phyloP scores from a whole-genome alignment of 2,329 filamentous ascomycete genomes.

The Sphaerostilbella broomeana region DNA sequence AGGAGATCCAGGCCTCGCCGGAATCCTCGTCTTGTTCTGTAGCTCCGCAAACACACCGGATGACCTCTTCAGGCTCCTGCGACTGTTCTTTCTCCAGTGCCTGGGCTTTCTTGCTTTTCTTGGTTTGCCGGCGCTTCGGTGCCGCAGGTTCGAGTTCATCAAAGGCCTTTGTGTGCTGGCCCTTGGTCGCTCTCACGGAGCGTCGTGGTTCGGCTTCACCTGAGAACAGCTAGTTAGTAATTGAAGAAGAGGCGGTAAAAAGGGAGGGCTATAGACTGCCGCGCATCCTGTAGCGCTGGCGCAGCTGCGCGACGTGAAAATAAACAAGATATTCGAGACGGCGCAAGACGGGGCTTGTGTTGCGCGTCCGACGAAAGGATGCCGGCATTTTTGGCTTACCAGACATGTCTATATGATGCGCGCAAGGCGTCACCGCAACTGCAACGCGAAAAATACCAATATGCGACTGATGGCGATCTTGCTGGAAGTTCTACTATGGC shows the following conservation, averaged over 20 bases:
- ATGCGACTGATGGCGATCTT: constrained; percentile 1
- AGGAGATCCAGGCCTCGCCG: constrained; percentile 90
- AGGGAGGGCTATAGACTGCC: background rate
- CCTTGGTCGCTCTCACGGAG: constrained; percentile 93
- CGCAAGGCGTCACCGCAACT: constrained; percentile 9
- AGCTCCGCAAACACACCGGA: constrained; percentile 88
- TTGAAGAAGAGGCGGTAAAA: background rate
- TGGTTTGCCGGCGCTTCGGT: constrained; percentile 47
- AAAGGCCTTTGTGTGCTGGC: constrained; percentile 84
- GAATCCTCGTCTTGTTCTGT: constrained; percentile 80
- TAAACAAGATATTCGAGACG: no score
- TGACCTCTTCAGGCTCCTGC: constrained; percentile 61
- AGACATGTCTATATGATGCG: constrained; percentile 24
- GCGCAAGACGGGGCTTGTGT: background rate
- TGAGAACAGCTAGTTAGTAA: constrained; percentile 15
- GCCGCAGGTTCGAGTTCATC: constrained; percentile 62
- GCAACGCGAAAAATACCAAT: background rate
- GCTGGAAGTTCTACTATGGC: constrained; percentile 9
- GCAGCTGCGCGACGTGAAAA: background rate
- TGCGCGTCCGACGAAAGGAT: constrained; percentile 1
- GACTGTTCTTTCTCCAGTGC: constrained; percentile 51
- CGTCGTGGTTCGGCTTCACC: constrained; percentile 72
- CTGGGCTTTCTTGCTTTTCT: constrained; percentile 54
- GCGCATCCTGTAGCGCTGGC: background rate
- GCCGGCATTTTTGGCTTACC: constrained; percentile 24